These are phyloP conservation scores for Candida khao-thaluensis DNA, from an alignment of 805 yeast genomes.

Conservation along the genomic window DNA sequence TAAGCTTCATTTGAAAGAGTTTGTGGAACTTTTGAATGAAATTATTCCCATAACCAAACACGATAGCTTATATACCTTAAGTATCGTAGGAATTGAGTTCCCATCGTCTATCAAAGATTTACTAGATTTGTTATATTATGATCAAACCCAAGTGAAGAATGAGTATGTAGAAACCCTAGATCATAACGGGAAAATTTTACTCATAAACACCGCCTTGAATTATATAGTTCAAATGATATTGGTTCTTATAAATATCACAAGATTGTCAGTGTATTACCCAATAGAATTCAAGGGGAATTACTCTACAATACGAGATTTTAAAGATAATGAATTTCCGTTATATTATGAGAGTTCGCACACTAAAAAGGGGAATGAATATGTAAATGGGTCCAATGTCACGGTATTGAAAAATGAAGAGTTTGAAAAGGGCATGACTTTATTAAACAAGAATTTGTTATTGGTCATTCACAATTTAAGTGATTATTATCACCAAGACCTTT, in stretches of 20 bases:
- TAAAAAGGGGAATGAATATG: slow-evolving; percentile 17
- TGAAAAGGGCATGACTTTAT: slow-evolving; percentile 32
- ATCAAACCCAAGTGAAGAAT: slow-evolving; percentile 11
- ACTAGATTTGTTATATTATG: slow-evolving; percentile 29
- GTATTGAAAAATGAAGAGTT: slow-evolving; percentile 24
- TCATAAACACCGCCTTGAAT: slow-evolving; percentile 32
- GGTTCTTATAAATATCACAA: slow-evolving; percentile 25
- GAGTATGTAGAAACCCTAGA: slow-evolving; percentile 11
- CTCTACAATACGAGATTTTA: slow-evolving; percentile 25
- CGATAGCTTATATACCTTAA: slow-evolving; percentile 23
- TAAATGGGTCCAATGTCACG: slow-evolving; percentile 11
- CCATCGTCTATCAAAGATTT: slow-evolving; percentile 33
- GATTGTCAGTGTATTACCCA: slow-evolving; percentile 26
- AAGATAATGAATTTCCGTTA: slow-evolving; percentile 25
- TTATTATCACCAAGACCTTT: slow-evolving; percentile 11
- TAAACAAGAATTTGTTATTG: slow-evolving; percentile 30
- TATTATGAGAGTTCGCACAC: slow-evolving; percentile 24
- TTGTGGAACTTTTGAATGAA: slow-evolving; percentile 21
- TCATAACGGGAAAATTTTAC: slow-evolving; percentile 19
- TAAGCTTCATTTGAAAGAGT: slow-evolving; percentile 20
- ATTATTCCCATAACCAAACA: slow-evolving; percentile 28
- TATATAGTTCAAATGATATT: slow-evolving; percentile 30
- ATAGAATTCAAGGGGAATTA: slow-evolving; percentile 24
- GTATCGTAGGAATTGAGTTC: slow-evolving; percentile 35
- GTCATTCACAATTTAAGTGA: slow-evolving; percentile 24